Base-by-base conservation (phyloP, 2,329 filamentous ascomycete species). In the Hymenoscyphus fraxineus region DNA sequence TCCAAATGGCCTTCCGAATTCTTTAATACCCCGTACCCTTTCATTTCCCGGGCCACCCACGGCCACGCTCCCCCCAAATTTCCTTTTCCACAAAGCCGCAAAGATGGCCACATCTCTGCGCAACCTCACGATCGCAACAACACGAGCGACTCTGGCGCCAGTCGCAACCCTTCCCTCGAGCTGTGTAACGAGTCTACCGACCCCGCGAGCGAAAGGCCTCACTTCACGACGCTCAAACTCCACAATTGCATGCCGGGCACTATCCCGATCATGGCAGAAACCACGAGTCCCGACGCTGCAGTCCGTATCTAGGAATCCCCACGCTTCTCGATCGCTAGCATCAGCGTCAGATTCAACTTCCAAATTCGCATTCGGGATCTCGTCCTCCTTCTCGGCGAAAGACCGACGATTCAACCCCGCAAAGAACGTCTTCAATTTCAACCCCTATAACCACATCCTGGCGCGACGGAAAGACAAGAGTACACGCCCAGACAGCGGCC, bases 341-440 rank as follows among this genome's bases (percentile, higher is more conserved):
- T 51, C 44, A 10, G 35, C 1, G 7, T 69, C 72, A 7, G 68
- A 27, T 27, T 27, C 27, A 27, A 27, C 13, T 13, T 32, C 72
- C 0, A 75, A 72, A 62, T 75, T 91, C 73, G 85, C 84, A 61
- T 93, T 92, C 76, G 83, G 89, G 69, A 83, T 92, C 65, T 88
- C 90, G 38, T 89, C 89, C 6, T 91, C 90, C 5, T 93, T 90
- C 73, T 89, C 88, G 59, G 89, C 85, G 65, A 94, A 94, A 76
- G 85, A 87, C 70, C 83, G 82, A 56, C 82, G 82, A 39, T 93
- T 88, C 78, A 83, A 90, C 67, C 86, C 89, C 13, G 78, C 83
- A n/a, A 82, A 81, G 58, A 88, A 92, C 77, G 80, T 90, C 64
- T 91, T 90, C 76, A 86, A 88, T 73, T 93, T 92, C 79, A 87